Base-by-base conservation (phyloP, 495 filamentous ascomycete species). In the Penicillium crystallinum region DNA sequence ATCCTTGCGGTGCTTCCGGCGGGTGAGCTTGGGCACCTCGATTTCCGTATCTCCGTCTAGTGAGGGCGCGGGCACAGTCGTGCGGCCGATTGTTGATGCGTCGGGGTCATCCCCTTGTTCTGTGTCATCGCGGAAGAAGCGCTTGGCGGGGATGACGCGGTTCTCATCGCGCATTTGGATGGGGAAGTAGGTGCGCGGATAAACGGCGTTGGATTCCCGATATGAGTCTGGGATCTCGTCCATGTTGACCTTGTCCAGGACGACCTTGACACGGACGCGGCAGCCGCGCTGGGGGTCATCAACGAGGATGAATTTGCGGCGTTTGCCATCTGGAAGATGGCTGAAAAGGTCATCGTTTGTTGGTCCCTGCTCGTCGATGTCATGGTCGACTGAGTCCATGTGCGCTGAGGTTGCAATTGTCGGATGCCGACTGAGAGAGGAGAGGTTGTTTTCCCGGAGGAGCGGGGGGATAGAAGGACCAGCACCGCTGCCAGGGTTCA, bases 141-240 rank as follows among this genome's bases (percentile, higher is more conserved):
- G 73, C 55, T 78, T 80, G 7, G 82, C 80, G 3, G 81, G 81
- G 15, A 81, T 74, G 22, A 78, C 80, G 4, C 82, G 83, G 19
- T 71, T 65, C 7, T 89, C 87, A 44, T 81, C 83, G 54, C 87
- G 86, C 87, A 93, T 91, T 68, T 95, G 85, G 33, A 86, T 82
- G 0, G 90, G 88, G 60, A 89, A 95, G 69, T 90, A 97, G 15
- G 86, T 88, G 18, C 91, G 85, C 5, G 91, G 92, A 56, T 85
- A 98, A 5, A 98, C 91, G 14, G 88, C 87, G 57, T 91, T 93
- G 46, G 77, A 78, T 64, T 87, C 87, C 53, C 92, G 89, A 67
- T 95, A 96, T 14, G 88, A 91, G 68, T 97, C 93, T 0, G 91
- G 91, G 54, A 97, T 91, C 66, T 97, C 92, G 55, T 89, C 82